Evolutionary conservation across 768 basidiomycete species (phyloP).

Genomic region (Collybia mongolica): DNA sequence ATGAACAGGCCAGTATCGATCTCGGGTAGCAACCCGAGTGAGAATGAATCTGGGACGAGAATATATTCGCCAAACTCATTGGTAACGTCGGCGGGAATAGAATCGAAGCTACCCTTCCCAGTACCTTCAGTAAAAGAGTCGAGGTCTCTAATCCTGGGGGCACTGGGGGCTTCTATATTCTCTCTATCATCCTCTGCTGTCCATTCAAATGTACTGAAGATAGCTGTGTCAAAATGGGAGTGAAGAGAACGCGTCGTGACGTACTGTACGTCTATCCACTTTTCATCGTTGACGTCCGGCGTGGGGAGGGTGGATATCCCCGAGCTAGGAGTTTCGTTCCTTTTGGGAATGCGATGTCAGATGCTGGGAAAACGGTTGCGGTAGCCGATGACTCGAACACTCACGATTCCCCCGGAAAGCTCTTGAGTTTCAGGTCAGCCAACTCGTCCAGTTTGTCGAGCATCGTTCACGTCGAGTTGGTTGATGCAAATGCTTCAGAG

Average conservation of each 20-base stretch:
- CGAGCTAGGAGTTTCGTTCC: constrained; percentile 4
- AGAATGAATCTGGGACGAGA: constrained; percentile 27
- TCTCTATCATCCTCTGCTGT: not conserved
- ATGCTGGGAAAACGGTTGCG: not conserved
- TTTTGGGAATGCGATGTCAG: not conserved
- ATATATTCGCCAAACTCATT: constrained; percentile 35
- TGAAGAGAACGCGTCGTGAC: constrained; percentile 2
- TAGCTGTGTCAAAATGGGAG: not conserved
- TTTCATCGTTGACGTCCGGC: constrained; percentile 6
- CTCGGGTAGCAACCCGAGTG: constrained; percentile 28
- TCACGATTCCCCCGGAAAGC: constrained; percentile 4
- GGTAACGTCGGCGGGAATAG: constrained; percentile 31
- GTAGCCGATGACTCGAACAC: not conserved
- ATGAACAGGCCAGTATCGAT: constrained; percentile 26
- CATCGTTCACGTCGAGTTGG: no score
- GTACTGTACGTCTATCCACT: constrained; percentile 14
- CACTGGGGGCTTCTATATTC: constrained; percentile 32
- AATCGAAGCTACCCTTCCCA: constrained; percentile 51
- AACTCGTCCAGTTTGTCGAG: not conserved
- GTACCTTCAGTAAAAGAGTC: constrained; percentile 64
- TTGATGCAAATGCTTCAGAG: no score
- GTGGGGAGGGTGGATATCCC: constrained; percentile 9
- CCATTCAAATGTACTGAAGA: constrained; percentile 9
- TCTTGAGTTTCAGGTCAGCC: constrained; percentile 2
- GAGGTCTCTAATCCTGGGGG: constrained; percentile 53